phyloP scores from a whole-genome alignment of 2,329 filamentous ascomycete genomes.

The Cladophialophora chaetospira region DNA sequence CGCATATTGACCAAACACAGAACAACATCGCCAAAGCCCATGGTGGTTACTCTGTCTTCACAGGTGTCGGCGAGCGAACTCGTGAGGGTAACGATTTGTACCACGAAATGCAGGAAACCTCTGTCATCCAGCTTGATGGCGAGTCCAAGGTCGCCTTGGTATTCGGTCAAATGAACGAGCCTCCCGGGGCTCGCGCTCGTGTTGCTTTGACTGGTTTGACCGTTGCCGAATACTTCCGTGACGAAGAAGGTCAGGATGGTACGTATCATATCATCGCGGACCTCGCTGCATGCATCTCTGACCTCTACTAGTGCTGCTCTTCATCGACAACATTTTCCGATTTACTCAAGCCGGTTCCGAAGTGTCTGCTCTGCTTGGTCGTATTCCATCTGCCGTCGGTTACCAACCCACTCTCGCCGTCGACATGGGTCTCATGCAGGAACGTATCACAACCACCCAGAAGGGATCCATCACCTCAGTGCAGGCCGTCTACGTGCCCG shows the following conservation, averaged over 20 bases:
- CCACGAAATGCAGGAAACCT: slow-evolving; percentile 99
- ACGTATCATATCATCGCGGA: slow-evolving; percentile 38
- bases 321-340: slow-evolving; percentile 99
- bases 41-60: slow-evolving; percentile 99
- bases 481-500: slow-evolving; percentile 99
- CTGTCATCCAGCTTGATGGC: slow-evolving; percentile 98
- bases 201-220: slow-evolving; percentile 81
- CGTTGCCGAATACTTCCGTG: slow-evolving; percentile 81
- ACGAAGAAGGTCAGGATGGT: slow-evolving; percentile 84
- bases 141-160: slow-evolving; percentile 99
- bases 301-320: slow-evolving; percentile 73
- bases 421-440: slow-evolving; percentile 99
- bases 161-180: slow-evolving; percentile 99
- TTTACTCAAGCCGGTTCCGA: slow-evolving; percentile 99
- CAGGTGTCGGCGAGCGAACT: slow-evolving; percentile 99
- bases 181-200: slow-evolving; percentile 98
- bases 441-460: slow-evolving; percentile 99
- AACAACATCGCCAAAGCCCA: slow-evolving; percentile 99
- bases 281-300: background rate
- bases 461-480: slow-evolving; percentile 99
- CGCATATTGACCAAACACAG: slow-evolving; percentile 41
- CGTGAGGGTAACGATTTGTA: slow-evolving; percentile 99
- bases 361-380: slow-evolving; percentile 97
- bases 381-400: slow-evolving; percentile 99
- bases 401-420: slow-evolving; percentile 98